phyloP scores from a whole-genome alignment of 1,139 yeast species.

The Kodamaea suecica region DNA sequence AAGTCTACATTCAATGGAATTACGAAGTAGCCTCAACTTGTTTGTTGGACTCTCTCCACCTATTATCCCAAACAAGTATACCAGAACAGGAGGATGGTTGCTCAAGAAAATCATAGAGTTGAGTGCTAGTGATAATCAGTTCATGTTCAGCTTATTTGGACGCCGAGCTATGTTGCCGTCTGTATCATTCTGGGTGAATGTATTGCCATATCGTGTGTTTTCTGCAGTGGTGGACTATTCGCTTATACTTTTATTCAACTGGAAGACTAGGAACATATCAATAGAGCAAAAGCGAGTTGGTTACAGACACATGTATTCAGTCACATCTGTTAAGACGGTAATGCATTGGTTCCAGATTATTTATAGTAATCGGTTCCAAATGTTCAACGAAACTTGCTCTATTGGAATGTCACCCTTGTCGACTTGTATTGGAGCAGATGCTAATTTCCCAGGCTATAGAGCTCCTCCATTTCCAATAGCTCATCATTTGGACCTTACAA shows the following conservation, averaged over 20 bases:
- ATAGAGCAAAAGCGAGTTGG: constrained; percentile 37
- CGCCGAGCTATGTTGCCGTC: constrained; percentile 43
- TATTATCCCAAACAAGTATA: constrained; percentile 40
- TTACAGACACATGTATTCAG: constrained; percentile 48
- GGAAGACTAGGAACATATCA: constrained; percentile 37
- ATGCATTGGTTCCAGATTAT: constrained; percentile 51
- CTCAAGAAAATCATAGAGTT: constrained; percentile 34
- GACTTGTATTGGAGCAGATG: constrained; percentile 10
- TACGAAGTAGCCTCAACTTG: constrained; percentile 31
- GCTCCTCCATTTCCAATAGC: constrained; percentile 55
- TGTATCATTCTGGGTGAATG: constrained; percentile 44
- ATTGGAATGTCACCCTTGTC: constrained; percentile 31
- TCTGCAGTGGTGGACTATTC: constrained; percentile 38
- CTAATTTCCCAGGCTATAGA: constrained; percentile 33
- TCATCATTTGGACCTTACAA: constrained; percentile 41
- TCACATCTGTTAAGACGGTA: constrained; percentile 44
- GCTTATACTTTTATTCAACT: constrained; percentile 37
- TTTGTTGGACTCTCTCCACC: constrained; percentile 49
- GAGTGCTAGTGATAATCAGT: constrained; percentile 32
- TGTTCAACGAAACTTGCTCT: constrained; percentile 47
- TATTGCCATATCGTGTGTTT: constrained; percentile 35
- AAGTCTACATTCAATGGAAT: constrained; percentile 35
- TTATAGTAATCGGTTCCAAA: constrained; percentile 39
- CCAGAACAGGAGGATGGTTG: constrained; percentile 28
- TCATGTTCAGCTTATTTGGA: constrained; percentile 40